Evolutionary conservation across 805 yeast species (phyloP).

Genomic region (Tetrapisispora namnaoensis): DNA sequence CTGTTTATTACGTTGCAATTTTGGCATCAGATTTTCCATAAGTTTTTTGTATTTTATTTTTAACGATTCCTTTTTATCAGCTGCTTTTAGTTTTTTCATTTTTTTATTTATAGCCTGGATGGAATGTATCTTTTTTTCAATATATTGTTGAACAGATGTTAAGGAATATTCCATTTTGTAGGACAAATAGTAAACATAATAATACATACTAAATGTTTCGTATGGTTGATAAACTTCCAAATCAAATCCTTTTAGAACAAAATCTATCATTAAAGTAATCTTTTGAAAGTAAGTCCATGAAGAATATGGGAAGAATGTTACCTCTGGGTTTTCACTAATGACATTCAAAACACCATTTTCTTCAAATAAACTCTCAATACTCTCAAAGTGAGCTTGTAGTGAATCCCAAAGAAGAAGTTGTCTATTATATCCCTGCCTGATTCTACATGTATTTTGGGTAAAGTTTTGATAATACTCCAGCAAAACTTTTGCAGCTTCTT

Average conservation of each 20-base stretch:
- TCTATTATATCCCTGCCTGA: constrained; percentile 63
- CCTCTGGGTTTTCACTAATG: constrained; percentile 7
- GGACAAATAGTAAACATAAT: constrained; percentile 51
- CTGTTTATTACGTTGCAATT: constrained; percentile 22
- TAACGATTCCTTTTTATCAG: constrained; percentile 38
- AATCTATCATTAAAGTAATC: constrained; percentile 59
- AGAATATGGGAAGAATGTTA: constrained; percentile 53
- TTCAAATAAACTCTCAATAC: constrained; percentile 40
- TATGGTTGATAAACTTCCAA: constrained; percentile 61
- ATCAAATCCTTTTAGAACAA: constrained; percentile 65
- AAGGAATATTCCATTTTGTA: constrained; percentile 39
- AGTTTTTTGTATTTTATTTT: constrained; percentile 28
- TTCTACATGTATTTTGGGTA: constrained; percentile 68
- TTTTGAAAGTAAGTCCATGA: constrained; percentile 63
- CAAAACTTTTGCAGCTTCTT: constrained; percentile 40
- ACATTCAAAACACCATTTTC: constrained; percentile 7
- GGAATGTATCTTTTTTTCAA: constrained; percentile 27
- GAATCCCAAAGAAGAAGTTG: constrained; percentile 61
- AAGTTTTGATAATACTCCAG: constrained; percentile 35
- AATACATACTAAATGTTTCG: constrained; percentile 59
- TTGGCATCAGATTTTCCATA: constrained; percentile 30
- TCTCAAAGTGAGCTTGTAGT: constrained; percentile 65
- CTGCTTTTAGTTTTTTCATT: constrained; percentile 40
- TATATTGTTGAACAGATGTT: constrained; percentile 26
- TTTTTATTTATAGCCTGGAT: constrained; percentile 31